A percentile compares a stretch with the other conserved stretches of the same genome.
Evolutionary conservation across 768 basidiomycete species (phyloP).

Genomic region (Dentipellis sp.): DNA sequence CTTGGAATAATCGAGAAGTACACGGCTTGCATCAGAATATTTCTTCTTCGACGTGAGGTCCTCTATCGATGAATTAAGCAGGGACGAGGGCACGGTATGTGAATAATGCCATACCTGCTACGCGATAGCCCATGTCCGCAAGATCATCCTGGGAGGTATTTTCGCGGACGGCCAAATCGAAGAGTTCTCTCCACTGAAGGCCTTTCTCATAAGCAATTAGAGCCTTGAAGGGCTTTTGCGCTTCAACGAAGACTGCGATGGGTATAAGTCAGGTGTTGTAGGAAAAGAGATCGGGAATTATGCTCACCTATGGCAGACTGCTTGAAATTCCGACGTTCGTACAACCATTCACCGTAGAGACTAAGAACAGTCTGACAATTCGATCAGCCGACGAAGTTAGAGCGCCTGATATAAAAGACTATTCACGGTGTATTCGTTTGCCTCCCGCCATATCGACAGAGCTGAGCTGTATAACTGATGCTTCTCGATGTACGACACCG

Average conservation of each 20-base stretch:
- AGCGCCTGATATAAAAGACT: neutral
- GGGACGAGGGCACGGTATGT: neutral
- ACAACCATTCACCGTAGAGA: conserved; percentile 81
- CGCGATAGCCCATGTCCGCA: conserved; percentile 56
- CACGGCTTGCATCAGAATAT: conserved; percentile 68
- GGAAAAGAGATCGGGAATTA: too few species aligned
- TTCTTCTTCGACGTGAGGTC: conserved; percentile 75
- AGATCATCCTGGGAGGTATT: conserved; percentile 46
- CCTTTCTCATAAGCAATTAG: conserved; percentile 85
- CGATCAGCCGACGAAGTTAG: neutral
- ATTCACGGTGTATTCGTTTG: conserved; percentile 52
- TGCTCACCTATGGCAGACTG: conserved; percentile 73
- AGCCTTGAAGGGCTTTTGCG: conserved; percentile 54
- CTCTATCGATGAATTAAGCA: conserved; percentile 36
- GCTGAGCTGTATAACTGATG: conserved; percentile 72
- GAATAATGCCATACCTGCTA: conserved; percentile 52
- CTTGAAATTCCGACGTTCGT: conserved; percentile 72
- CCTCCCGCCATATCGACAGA: conserved; percentile 62
- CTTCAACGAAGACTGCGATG: conserved; percentile 62
- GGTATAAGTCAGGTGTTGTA: neutral
- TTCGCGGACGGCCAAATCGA: conserved; percentile 60
- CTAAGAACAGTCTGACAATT: conserved; percentile 48
- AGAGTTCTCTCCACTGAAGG: conserved; percentile 86
- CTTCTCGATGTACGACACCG: conserved; percentile 66
- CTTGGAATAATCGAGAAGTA: conserved; percentile 75